Percentiles rank a stretch among this genome's conserved stretches.
Conservation (phyloP, 805 yeast genomes). For the Candida sakaeoensis region DNA sequence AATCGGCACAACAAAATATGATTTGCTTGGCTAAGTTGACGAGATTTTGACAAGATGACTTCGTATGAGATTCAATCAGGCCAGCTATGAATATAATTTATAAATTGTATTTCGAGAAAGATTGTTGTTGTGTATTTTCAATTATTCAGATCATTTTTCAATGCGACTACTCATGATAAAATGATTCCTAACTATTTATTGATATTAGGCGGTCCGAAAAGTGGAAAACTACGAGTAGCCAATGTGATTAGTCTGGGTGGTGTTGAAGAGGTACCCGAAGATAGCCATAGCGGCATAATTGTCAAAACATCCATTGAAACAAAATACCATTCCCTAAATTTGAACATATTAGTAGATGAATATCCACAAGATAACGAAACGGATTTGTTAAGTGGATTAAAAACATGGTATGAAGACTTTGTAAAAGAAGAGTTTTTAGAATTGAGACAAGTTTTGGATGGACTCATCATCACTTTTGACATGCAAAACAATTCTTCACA, state of each 20-base stretch:
- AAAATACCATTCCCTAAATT: conserved; percentile 27
- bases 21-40: too few relatives aligned
- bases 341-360: conserved; percentile 36
- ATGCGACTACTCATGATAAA: too few relatives aligned
- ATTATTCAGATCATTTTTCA: too few relatives aligned
- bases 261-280: conserved; percentile 19
- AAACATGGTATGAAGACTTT: conserved; percentile 41
- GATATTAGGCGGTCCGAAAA: conserved; percentile 40
- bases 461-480: conserved; percentile 41
- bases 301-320: conserved; percentile 23
- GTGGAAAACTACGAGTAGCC: conserved; percentile 36
- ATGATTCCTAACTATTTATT: conserved; percentile 39
- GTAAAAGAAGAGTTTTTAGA: conserved; percentile 33
- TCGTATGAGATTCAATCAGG: too few relatives aligned
- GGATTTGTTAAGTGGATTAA: conserved; percentile 16
- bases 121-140: background rate
- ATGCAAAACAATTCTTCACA: conserved; percentile 18
- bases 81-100: too few relatives aligned
- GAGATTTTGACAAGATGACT: too few relatives aligned
- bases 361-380: conserved; percentile 11
- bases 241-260: conserved; percentile 25
- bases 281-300: conserved; percentile 32
- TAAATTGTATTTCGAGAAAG: too few relatives aligned
- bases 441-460: conserved; percentile 44
- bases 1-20: too few relatives aligned